A percentile compares a stretch with the other conserved stretches of the same genome.
These are phyloP conservation scores for Metschnikowia bowlesiae DNA, from an alignment of 805 yeast species.

Conservation along the genomic window DNA sequence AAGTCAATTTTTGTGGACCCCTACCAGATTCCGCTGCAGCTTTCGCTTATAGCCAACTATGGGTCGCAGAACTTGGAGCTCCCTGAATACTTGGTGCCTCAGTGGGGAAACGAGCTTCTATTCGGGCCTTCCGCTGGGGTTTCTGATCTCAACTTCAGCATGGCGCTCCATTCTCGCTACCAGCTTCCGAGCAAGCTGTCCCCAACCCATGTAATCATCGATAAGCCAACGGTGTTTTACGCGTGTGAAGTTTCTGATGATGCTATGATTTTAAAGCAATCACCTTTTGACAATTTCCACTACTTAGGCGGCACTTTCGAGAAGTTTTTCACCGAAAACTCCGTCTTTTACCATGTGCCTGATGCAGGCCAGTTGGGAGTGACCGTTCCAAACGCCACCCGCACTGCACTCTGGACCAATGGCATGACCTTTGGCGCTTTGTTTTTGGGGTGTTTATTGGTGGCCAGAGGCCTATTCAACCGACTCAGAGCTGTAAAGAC, in stretches of 20 bases:
- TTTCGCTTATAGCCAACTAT: conserved; percentile 22
- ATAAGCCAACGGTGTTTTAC: conserved; percentile 28
- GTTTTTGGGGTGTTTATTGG: conserved; percentile 9
- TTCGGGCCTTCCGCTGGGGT: conserved; percentile 21
- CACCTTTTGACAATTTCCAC: conserved; percentile 34
- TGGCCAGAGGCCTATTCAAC: conserved; percentile 1
- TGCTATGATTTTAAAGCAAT: conserved; percentile 24
- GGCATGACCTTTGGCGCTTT: conserved; percentile 10
- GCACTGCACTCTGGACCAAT: conserved; percentile 2
- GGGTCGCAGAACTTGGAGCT: conserved; percentile 37
- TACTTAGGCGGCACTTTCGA: conserved; percentile 33
- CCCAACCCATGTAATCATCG: conserved; percentile 14
- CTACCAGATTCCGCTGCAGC: conserved; percentile 29
- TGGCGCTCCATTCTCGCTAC: conserved; percentile 37
- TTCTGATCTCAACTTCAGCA: conserved; percentile 9
- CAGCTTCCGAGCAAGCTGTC: conserved; percentile 25
- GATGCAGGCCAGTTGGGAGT: conserved; percentile 7
- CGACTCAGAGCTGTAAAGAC: background rate
- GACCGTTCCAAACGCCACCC: conserved; percentile 13
- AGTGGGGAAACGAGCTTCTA: conserved; percentile 40
- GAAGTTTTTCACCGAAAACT: conserved; percentile 35
- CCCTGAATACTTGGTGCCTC: conserved; percentile 32
- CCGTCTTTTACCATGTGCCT: conserved; percentile 34
- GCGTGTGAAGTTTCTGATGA: conserved; percentile 34
- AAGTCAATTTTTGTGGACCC: conserved; percentile 35